phyloP scores from a whole-genome alignment of 2,329 filamentous ascomycete genomes.

The Alternaria tenuissima region DNA sequence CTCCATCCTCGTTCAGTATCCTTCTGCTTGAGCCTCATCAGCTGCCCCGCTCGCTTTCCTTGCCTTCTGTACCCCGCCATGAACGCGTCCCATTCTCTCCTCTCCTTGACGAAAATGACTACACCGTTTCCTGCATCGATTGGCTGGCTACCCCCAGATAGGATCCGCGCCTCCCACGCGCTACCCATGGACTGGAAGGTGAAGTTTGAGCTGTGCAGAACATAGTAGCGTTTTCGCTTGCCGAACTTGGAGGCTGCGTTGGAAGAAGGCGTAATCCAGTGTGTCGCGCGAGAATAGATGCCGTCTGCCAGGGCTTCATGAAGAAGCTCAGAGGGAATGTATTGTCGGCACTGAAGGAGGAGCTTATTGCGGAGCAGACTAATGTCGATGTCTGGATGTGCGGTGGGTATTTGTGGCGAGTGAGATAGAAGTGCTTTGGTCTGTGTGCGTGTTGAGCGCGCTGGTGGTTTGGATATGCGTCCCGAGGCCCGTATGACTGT shows the following conservation, averaged over 20 bases:
- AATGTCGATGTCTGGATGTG: constrained; percentile 38
- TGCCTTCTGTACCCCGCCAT: constrained; percentile 34
- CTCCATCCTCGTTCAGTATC: constrained; percentile 33
- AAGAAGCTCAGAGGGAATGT: constrained; percentile 26
- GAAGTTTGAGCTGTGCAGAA: constrained; percentile 31
- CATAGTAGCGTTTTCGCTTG: constrained; percentile 35
- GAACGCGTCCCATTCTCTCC: constrained; percentile 34
- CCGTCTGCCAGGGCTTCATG: constrained; percentile 34
- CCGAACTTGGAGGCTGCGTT: constrained; percentile 25
- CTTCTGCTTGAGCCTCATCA: constrained; percentile 31
- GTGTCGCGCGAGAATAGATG: constrained; percentile 32
- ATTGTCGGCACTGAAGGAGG: constrained; percentile 34
- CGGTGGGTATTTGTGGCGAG: constrained; percentile 32
- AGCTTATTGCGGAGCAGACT: constrained; percentile 38
- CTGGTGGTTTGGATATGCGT: constrained; percentile 28
- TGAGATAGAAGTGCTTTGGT: constrained; percentile 31
- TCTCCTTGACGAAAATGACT: constrained; percentile 34
- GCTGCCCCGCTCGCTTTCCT: constrained; percentile 31
- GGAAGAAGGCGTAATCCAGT: constrained; percentile 34
- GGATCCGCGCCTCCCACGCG: constrained; percentile 35
- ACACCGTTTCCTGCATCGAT: constrained; percentile 40
- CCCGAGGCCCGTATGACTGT: constrained; percentile 30
- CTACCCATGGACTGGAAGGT: constrained; percentile 28
- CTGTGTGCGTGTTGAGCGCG: constrained; percentile 30
- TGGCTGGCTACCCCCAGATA: constrained; percentile 26